Base-by-base conservation (phyloP, 768 basidiomycete species). In the Rhodotorula sphaerocarpa region DNA sequence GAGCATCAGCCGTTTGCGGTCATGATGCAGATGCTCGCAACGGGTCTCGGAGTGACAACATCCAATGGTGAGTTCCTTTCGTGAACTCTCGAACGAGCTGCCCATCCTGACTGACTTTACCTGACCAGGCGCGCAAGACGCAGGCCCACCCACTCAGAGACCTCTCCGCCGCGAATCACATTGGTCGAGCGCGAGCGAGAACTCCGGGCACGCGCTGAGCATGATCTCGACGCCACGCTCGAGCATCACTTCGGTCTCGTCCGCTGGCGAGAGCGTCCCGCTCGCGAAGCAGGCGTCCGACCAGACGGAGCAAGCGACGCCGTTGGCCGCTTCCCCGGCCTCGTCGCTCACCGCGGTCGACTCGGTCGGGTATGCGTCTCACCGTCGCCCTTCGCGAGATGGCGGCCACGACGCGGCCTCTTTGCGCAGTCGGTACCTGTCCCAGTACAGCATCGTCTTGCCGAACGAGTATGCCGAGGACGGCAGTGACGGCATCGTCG, bases 11-110 rank as follows among this genome's bases (percentile, higher is more conserved):
- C 67, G 2, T 31, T 65, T 39, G 50, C 53, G 15, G 50, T 61
- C 50, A 61, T 69, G 56, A 65, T 69, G 63, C 59, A 65, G 11
- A 69, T 53, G 16, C 57, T 69, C 27, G 67, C 67, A 0, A 42
- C 53, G 20, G 67, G 67, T 3, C 54, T 69, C 15, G 63, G 63
- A 39, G 36, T 39, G 10, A 10, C 36, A 9, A 16, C 36, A 9
- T 9, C 9, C 36, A 39, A 16, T 9, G 16, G 36, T 39, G 36
- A 39, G 36, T 39, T 16, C 36, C 9, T 46, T 63, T 50, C 63
- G 66, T 63, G 18, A n/a, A n/a, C n/a, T n/a, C n/a, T n/a, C n/a
- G n/a, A n/a, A n/a, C n/a, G n/a, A n/a, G n/a, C n/a, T n/a, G n/a
- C n/a, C n/a, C n/a, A n/a, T n/a, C n/a, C n/a, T n/a, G n/a, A n/a